Conservation (phyloP, 73 alveolate species). For the Paramecium primaurelia region DNA sequence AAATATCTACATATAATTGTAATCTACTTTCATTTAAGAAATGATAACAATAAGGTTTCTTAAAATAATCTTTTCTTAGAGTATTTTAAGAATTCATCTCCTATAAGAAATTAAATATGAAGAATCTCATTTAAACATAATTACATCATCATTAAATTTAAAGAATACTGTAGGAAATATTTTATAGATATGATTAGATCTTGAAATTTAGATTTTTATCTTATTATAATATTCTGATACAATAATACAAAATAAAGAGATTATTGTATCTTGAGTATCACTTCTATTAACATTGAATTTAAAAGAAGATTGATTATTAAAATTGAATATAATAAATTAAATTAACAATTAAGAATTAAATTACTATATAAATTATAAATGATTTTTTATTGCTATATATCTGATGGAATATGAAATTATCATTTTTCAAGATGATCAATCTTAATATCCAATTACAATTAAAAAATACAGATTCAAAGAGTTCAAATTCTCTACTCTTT, state of each 20-base stretch:
- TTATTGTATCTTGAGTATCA: not conserved
- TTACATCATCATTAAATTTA: slow-evolving; percentile 71
- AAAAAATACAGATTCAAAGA: not conserved
- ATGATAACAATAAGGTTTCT: slow-evolving; percentile 50
- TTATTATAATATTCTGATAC: not conserved
- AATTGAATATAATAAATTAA: no score
- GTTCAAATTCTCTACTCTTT: not conserved
- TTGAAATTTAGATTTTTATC: not conserved
- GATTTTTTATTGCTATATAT: not conserved
- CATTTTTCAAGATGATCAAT: not conserved
- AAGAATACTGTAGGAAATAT: slow-evolving; percentile 73
- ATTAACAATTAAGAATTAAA: no score
- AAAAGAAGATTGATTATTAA: not conserved
- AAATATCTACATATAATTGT: not conserved
- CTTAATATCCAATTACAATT: not conserved
- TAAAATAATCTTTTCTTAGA: slow-evolving; percentile 67
- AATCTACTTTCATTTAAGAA: not conserved
- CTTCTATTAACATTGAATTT: not conserved
- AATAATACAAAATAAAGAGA: no score
- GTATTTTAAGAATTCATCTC: slow-evolving; percentile 52
- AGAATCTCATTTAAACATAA: slow-evolving; percentile 46
- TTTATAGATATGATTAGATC: slow-evolving; percentile 56
- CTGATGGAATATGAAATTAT: not conserved
- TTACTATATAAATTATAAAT: no score
- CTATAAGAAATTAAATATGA: slow-evolving; percentile 72